These are phyloP conservation scores for Vaccinium vitisidaea DNA, from an alignment of 148 eudicot species.

Conservation along the genomic window DNA sequence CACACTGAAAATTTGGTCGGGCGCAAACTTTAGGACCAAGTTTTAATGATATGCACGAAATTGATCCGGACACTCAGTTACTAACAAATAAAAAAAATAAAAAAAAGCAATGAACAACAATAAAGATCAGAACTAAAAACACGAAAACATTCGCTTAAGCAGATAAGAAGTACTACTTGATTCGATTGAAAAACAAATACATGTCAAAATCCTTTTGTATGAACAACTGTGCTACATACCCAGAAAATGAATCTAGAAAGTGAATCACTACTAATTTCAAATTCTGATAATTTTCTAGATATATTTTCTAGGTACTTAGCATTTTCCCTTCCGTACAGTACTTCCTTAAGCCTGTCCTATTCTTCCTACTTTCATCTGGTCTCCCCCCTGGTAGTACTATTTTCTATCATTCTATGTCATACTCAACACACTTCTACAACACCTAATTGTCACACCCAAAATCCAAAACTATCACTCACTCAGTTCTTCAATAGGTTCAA, in stretches of 20 bases:
- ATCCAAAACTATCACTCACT: not conserved
- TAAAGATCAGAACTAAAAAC: not conserved
- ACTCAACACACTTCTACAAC: not conserved
- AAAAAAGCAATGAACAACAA: not conserved
- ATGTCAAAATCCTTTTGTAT: not conserved
- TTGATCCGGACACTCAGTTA: not conserved
- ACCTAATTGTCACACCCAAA: not conserved
- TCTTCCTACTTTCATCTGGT: not conserved
- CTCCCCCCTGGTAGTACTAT: not conserved
- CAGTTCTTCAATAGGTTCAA: slow-evolving; percentile 52
- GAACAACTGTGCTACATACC: not conserved
- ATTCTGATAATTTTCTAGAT: too few relatives aligned
- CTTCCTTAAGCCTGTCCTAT: not conserved
- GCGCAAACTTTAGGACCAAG: not conserved
- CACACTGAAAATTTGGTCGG: not conserved
- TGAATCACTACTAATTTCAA: too few relatives aligned
- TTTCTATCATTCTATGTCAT: not conserved
- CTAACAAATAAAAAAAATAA: too few relatives aligned
- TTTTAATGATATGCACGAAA: not conserved
- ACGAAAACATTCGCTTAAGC: not conserved
- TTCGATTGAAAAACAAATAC: not conserved
- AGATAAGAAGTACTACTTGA: not conserved
- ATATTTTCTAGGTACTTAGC: too few relatives aligned
- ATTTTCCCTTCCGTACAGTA: not conserved
- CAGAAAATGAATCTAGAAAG: too few relatives aligned